Evolutionary conservation across 2,329 filamentous ascomycete genomes (phyloP).

Genomic region (Scleromitrula shiraiana): DNA sequence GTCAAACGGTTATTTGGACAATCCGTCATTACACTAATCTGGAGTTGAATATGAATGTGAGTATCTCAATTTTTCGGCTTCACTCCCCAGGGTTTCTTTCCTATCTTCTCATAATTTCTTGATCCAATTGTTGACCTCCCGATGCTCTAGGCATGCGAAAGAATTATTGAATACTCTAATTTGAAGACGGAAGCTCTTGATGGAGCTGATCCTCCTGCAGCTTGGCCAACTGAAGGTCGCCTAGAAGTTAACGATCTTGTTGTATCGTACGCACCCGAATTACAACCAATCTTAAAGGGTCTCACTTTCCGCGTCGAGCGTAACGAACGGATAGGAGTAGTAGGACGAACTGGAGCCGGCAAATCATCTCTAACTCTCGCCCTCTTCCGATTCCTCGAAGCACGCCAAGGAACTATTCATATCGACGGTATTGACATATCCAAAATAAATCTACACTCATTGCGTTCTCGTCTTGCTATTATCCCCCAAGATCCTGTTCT

Average conservation of each 20-base stretch:
- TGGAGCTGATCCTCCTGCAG: slow-evolving; percentile 54
- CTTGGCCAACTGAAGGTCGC: slow-evolving; percentile 67
- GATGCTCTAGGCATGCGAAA: slow-evolving; percentile 43
- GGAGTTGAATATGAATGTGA: slow-evolving; percentile 70
- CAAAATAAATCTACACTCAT: slow-evolving; percentile 58
- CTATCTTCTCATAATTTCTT: not conserved
- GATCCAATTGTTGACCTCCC: not conserved
- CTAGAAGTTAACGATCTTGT: slow-evolving; percentile 68
- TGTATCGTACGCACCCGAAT: slow-evolving; percentile 61
- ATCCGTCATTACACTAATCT: slow-evolving; percentile 61
- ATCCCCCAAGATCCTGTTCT: slow-evolving; percentile 79
- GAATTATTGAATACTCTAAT: slow-evolving; percentile 67
- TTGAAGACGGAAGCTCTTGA: slow-evolving; percentile 58
- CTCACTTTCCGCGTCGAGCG: slow-evolving; percentile 58
- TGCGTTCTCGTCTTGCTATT: slow-evolving; percentile 68
- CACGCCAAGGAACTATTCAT: slow-evolving; percentile 53
- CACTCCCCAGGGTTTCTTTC: not conserved
- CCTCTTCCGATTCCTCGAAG: slow-evolving; percentile 70
- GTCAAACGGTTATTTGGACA: slow-evolving; percentile 53
- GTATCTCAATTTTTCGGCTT: not conserved
- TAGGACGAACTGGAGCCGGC: slow-evolving; percentile 70
- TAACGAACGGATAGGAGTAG: slow-evolving; percentile 66
- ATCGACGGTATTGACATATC: slow-evolving; percentile 72
- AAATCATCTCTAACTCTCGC: slow-evolving; percentile 71
- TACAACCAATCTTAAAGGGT: slow-evolving; percentile 63